A percentile compares a stretch with the other conserved stretches of the same genome.
Evolutionary conservation across 192 early-diverging fungal genomes (phyloP).

Genomic region (Rhizophagus prolifer): DNA sequence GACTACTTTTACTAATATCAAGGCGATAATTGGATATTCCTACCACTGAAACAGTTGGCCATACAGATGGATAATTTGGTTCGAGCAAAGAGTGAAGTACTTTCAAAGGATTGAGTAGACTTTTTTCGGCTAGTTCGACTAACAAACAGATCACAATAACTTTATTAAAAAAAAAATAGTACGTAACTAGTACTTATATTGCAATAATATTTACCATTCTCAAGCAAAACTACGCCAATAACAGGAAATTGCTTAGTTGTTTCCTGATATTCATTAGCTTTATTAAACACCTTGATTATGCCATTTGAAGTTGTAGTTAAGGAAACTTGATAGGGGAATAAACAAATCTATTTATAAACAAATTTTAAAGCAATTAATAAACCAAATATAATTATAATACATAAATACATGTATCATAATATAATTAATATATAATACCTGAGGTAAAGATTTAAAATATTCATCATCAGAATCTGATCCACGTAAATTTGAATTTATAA

Average conservation of each 20-base stretch:
- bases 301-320: constrained; percentile 27
- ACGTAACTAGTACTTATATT: background rate
- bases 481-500: constrained; percentile 26
- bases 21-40: constrained; percentile 28
- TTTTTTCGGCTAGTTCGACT: constrained; percentile 26
- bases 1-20: constrained; percentile 25
- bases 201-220: background rate
- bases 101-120: background rate
- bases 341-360: background rate
- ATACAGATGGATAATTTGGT: background rate
- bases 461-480: constrained; percentile 17
- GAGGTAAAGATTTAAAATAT: constrained; percentile 26
- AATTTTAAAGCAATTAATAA: too few relatives aligned
- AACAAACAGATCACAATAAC: too few relatives aligned
- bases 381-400: too few relatives aligned
- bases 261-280: constrained; percentile 19
- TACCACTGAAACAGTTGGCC: background rate
- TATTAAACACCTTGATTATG: constrained; percentile 22
- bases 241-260: constrained; percentile 19
- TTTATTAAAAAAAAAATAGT: background rate
- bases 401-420: too few relatives aligned
- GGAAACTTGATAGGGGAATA: constrained; percentile 28
- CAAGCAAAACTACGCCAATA: constrained; percentile 23
- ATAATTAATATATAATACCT: background rate
- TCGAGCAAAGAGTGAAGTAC: background rate